These are phyloP conservation scores for Acacia acuminata DNA, from an alignment of 306 rosid species.

Conservation along the genomic window DNA sequence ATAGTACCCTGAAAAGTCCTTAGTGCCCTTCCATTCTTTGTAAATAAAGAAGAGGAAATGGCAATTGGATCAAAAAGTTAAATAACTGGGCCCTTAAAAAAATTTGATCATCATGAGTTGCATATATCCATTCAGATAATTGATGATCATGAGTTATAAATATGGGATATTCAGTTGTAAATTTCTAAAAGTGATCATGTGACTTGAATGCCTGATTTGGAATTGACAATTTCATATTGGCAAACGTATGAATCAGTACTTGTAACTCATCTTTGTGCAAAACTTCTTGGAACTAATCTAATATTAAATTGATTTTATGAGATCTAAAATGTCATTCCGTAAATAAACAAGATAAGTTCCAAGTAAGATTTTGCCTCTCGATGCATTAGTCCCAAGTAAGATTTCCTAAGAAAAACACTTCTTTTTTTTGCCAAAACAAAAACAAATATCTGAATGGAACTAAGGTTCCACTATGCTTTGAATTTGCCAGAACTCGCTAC, in stretches of 20 bases:
- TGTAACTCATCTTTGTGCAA: background rate
- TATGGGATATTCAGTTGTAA: background rate
- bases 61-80: background rate
- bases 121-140: background rate
- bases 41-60: background rate
- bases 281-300: background rate
- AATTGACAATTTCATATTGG: background rate
- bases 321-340: background rate
- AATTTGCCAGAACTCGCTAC: background rate
- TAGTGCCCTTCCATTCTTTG: background rate
- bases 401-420: background rate
- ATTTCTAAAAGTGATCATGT: background rate
- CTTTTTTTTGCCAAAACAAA: background rate
- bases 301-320: background rate
- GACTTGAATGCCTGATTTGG: background rate
- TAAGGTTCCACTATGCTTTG: too few relatives aligned
- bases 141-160: background rate
- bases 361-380: background rate
- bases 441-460: too few relatives aligned
- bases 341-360: background rate
- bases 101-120: background rate
- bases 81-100: background rate
- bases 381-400: background rate
- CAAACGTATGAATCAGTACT: background rate
- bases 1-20: background rate